Percentiles rank a stretch among this genome's conserved stretches.
These are phyloP conservation scores for Plasmodium berghei DNA, from an alignment of 169 alveolate species.

Conservation along the genomic window DNA sequence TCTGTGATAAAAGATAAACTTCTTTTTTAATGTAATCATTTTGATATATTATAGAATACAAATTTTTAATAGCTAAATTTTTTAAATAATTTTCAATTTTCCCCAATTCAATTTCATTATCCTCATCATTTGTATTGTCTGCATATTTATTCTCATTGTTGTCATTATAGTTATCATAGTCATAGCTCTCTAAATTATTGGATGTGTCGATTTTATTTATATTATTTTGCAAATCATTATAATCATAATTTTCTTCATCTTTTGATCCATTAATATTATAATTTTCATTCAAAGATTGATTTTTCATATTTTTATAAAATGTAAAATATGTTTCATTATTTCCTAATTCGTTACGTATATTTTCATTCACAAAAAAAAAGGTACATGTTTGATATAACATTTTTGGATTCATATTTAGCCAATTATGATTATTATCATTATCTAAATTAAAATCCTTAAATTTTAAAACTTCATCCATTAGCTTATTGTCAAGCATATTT, in stretches of 20 bases:
- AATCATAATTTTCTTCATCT: not conserved
- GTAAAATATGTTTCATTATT: conserved; percentile 11
- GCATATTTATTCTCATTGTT: too few relatives aligned
- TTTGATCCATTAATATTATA: not conserved
- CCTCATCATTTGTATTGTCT: not conserved
- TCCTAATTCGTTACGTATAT: conserved; percentile 29
- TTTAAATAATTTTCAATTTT: conserved; percentile 29
- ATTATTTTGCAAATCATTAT: too few relatives aligned
- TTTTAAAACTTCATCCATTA: conserved; percentile 73
- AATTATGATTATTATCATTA: conserved; percentile 37
- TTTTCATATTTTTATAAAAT: conserved; percentile 16
- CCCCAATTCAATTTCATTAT: not conserved
- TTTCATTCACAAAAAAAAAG: conserved; percentile 51
- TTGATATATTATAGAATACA: conserved; percentile 30
- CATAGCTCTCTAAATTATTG: not conserved
- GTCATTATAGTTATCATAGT: not conserved
- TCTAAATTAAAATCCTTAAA: conserved; percentile 70
- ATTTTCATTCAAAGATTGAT: not conserved
- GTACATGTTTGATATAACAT: conserved; percentile 50
- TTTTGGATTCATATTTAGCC: conserved; percentile 64
- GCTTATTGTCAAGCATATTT: conserved; percentile 41
- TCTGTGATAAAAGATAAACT: conserved; percentile 21
- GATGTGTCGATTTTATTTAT: too few relatives aligned
- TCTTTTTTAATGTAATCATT: conserved; percentile 44
- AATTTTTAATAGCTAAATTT: conserved; percentile 1